Base-by-base conservation (phyloP, 331 rosid species). In the Rosa hybrid region DNA sequence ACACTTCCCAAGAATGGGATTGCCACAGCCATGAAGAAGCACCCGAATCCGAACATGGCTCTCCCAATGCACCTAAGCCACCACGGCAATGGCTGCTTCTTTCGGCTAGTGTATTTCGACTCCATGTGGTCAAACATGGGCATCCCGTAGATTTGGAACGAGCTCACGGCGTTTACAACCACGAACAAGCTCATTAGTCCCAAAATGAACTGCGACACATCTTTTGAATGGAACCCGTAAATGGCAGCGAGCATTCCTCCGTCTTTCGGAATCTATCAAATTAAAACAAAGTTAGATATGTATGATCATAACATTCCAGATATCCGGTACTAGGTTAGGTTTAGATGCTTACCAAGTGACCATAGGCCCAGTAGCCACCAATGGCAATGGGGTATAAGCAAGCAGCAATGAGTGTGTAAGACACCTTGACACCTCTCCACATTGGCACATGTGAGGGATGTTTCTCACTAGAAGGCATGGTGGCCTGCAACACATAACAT, bases 291-390 rank as follows among this genome's bases (percentile, higher is more conserved):
- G n/a, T 64, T 30, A 64, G 70, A 64, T 13, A 6, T 13, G 20
- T 6, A 23, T 62, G 41, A 30, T 62, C 38, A 17, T 67, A 38
- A 16, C 71, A 67, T 38, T 42, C 39, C 4, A 1, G 68, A 25
- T 25, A 62, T 60, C 9, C 9, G 14, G 3, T 11, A 21, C 67
- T 21, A 63, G 20, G 69, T 60, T 60, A 60, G 11, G 23, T 41
- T 48, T 60, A 53, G 4, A 4, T 23, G 38, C 67, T 53, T 90
- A 93, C 97, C 89, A 49, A 5, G 8, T 86, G 94, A 59, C 98
- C 97, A 68, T 94, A 94, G 57, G 97, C 96, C 98, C 98, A 94
- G 71, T 90, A 94, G 71, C 98, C 97, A 39, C 92, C 98, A 60
- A 94, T 89, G 68, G 98, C 94, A 4, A 94, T 54, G 78, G 98